A percentile compares a stretch with the other conserved stretches of the same genome.
These are phyloP conservation scores for Lavandula angustifolia DNA, from an alignment of 257 asterid genomes.

Conservation along the genomic window DNA sequence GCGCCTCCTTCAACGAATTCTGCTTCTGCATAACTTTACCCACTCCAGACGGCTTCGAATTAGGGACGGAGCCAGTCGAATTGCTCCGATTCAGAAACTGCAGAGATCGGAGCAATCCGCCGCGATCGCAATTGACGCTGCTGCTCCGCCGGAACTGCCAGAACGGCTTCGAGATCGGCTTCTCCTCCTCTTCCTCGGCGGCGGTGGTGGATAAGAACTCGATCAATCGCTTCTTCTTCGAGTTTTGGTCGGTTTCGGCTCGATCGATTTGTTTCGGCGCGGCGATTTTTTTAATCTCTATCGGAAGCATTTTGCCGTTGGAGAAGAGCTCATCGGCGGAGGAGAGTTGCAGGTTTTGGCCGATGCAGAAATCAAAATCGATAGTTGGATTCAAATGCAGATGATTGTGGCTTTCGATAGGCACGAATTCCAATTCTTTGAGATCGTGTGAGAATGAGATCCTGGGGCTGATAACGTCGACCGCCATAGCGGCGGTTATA, in stretches of 20 bases:
- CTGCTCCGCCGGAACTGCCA: conserved; percentile 83
- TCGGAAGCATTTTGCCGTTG: conserved; percentile 78
- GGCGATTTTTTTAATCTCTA: conserved; percentile 44
- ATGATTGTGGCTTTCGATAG: conserved; percentile 40
- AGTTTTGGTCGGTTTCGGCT: conserved; percentile 27
- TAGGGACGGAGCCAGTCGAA: conserved; percentile 83
- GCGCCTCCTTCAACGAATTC: conserved; percentile 46
- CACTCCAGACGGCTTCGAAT: conserved; percentile 38
- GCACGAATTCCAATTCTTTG: conserved; percentile 47
- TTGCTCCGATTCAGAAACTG: conserved; percentile 69
- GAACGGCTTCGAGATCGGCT: conserved; percentile 46
- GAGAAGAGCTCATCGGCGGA: conserved; percentile 87
- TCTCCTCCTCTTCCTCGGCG: conserved; percentile 38
- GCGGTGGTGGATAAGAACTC: conserved; percentile 53
- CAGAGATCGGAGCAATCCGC: conserved; percentile 53
- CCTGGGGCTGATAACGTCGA: conserved; percentile 67
- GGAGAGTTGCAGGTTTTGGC: conserved; percentile 40
- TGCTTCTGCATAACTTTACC: conserved; percentile 51
- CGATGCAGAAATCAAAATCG: conserved; percentile 64
- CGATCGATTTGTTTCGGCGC: conserved; percentile 15
- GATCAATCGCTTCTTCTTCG: conserved; percentile 56
- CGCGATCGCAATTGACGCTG: conserved; percentile 51
- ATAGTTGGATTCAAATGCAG: conserved; percentile 49
- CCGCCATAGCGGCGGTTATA: conserved; percentile 46
- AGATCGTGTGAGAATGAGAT: conserved; percentile 78